These are phyloP conservation scores for Penicillium sp. DNA, from an alignment of 2,329 filamentous ascomycete genomes.

Conservation along the genomic window DNA sequence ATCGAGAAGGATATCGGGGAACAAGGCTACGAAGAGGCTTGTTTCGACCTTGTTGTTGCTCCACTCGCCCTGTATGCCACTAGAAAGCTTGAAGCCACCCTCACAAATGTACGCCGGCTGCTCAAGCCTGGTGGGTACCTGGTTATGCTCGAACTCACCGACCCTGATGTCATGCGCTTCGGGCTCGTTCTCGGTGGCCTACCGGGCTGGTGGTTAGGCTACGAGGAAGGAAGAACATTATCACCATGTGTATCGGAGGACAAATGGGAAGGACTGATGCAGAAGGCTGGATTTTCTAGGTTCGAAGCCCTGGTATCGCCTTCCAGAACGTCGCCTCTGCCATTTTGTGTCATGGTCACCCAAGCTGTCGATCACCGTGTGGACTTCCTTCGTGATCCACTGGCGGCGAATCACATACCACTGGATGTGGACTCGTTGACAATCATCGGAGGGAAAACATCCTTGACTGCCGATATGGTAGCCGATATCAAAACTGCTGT, in stretches of 20 bases:
- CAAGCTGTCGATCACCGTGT: slow-evolving; percentile 30
- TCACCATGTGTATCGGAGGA: slow-evolving; percentile 22
- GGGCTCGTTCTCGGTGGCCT: slow-evolving; percentile 26
- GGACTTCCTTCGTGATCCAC: slow-evolving; percentile 22
- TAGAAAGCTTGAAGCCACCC: slow-evolving; percentile 18
- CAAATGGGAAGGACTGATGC: slow-evolving; percentile 29
- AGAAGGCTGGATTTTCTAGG: slow-evolving; percentile 29
- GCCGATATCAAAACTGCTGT: slow-evolving; percentile 6
- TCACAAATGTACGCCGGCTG: slow-evolving; percentile 29
- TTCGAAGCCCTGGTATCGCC: slow-evolving; percentile 11
- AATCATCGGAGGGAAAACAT: slow-evolving; percentile 14
- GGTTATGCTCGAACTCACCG: slow-evolving; percentile 36
- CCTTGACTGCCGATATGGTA: slow-evolving; percentile 5
- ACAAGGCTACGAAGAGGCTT: slow-evolving; percentile 29
- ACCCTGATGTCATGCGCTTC: slow-evolving; percentile 17
- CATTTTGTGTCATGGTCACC: slow-evolving; percentile 23
- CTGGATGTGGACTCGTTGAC: slow-evolving; percentile 10
- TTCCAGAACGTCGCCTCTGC: neutral
- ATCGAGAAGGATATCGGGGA: slow-evolving; percentile 26
- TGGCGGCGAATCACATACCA: slow-evolving; percentile 7
- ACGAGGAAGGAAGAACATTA: slow-evolving; percentile 18
- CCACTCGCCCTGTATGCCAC: slow-evolving; percentile 26
- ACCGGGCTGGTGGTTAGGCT: slow-evolving; percentile 32
- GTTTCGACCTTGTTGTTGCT: slow-evolving; percentile 36
- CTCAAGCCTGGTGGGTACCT: slow-evolving; percentile 44